These are phyloP conservation scores for Vicia sativa DNA, from an alignment of 306 rosid species.

Conservation along the genomic window DNA sequence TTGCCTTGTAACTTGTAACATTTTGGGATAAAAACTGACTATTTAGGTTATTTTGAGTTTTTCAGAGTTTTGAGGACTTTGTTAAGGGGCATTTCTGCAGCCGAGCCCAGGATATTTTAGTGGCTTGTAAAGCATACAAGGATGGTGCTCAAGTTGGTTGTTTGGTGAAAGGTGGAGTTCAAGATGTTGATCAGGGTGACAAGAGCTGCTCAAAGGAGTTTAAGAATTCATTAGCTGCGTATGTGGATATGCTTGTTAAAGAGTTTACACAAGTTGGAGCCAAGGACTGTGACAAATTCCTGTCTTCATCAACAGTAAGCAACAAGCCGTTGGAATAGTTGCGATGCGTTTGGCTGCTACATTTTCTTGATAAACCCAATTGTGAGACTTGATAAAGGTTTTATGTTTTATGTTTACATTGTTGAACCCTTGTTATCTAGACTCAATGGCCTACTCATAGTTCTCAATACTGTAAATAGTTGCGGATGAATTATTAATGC, in stretches of 20 bases:
- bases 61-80: slow-evolving; percentile 80
- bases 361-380: slow-evolving; percentile 37
- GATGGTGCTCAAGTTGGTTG: slow-evolving; percentile 93
- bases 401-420: slow-evolving; percentile 33
- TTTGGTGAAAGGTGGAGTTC: slow-evolving; percentile 78
- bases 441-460: slow-evolving; percentile 41
- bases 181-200: slow-evolving; percentile 73
- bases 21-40: slow-evolving; percentile 17
- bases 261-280: slow-evolving; percentile 60
- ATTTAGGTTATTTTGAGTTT: slow-evolving; percentile 34
- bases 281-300: slow-evolving; percentile 57
- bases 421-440: slow-evolving; percentile 27
- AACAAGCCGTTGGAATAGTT: slow-evolving; percentile 11
- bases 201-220: slow-evolving; percentile 71
- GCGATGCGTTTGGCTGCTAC: slow-evolving; percentile 39
- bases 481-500: slow-evolving; percentile 25
- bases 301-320: slow-evolving; percentile 39
- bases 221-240: slow-evolving; percentile 42
- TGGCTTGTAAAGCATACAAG: slow-evolving; percentile 75
- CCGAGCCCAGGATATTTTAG: slow-evolving; percentile 68
- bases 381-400: slow-evolving; percentile 43
- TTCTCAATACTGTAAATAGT: slow-evolving; percentile 50
- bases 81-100: slow-evolving; percentile 71
- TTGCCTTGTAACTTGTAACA: neutral
- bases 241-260: slow-evolving; percentile 49